Conservation (phyloP, 768 basidiomycete species). For the Rhizopogon sp. region DNA sequence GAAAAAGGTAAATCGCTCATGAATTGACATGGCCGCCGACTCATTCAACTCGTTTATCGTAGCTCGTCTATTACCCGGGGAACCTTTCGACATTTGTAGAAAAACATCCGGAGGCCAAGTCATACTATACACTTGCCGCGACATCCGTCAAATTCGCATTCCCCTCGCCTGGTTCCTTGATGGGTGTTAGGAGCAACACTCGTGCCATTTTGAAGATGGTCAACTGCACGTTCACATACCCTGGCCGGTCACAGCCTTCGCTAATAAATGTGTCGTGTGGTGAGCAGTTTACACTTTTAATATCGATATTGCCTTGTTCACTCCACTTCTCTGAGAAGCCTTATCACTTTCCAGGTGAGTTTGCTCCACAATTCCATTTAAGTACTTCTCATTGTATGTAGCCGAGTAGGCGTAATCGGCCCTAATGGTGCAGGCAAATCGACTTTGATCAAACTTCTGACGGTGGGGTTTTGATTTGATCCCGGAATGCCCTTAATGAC, state of each 20-base stretch:
- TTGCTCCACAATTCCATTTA: conserved; percentile 15
- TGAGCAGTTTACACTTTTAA: neutral
- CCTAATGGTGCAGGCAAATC: conserved; percentile 97
- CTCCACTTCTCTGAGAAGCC: conserved; percentile 19
- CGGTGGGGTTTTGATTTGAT: conserved; percentile 40
- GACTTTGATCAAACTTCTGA: conserved; percentile 90
- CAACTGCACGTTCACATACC: conserved; percentile 92
- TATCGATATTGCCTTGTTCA: neutral
- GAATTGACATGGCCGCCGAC: conserved; percentile 9
- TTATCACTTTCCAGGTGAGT: conserved; percentile 84
- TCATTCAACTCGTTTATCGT: conserved; percentile 10
- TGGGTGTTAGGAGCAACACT: conserved; percentile 96
- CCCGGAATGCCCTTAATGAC: conserved; percentile 5
- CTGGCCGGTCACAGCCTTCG: conserved; percentile 75
- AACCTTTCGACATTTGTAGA: conserved; percentile 89
- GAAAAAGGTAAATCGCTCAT: conserved; percentile 61
- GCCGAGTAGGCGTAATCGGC: conserved; percentile 88
- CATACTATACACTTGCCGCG: conserved; percentile 94
- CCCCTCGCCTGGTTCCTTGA: conserved; percentile 91
- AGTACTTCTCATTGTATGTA: conserved; percentile 29
- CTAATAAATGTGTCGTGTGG: conserved; percentile 84
- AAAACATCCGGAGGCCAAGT: conserved; percentile 87
- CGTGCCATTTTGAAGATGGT: conserved; percentile 92
- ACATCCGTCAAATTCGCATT: conserved; percentile 94
- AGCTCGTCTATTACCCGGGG: conserved; percentile 92